These are phyloP conservation scores for Westerdykella ornata DNA, from an alignment of 2,329 filamentous ascomycete species.

Conservation along the genomic window DNA sequence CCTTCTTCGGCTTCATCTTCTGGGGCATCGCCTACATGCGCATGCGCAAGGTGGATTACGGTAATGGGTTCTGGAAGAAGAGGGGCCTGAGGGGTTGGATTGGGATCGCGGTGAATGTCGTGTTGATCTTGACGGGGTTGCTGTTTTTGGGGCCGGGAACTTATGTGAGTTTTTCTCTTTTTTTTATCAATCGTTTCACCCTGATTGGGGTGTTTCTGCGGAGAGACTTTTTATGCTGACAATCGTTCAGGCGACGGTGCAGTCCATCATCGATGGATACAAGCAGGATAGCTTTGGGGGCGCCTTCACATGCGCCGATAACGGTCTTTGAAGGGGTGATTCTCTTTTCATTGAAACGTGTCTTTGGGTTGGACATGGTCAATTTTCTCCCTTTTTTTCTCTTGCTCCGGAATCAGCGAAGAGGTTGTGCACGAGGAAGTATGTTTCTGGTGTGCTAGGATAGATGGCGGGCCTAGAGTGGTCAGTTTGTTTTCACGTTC, in stretches of 20 bases:
- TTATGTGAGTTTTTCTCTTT: slow-evolving; percentile 52
- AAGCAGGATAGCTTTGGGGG: slow-evolving; percentile 56
- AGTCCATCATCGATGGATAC: slow-evolving; percentile 70
- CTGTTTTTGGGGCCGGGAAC: slow-evolving; percentile 78
- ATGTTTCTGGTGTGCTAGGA: too few relatives aligned
- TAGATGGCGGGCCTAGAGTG: too few relatives aligned
- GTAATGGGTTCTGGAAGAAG: slow-evolving; percentile 47
- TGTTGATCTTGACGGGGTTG: slow-evolving; percentile 68
- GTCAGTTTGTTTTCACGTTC: too few relatives aligned
- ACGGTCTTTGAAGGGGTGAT: slow-evolving; percentile 50
- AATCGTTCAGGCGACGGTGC: slow-evolving; percentile 45
- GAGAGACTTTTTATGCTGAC: slow-evolving; percentile 1
- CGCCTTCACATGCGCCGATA: slow-evolving; percentile 67
- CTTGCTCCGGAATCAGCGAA: too few relatives aligned
- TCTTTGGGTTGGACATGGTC: too few relatives aligned
- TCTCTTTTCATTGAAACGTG: background rate
- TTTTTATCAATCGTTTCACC: background rate
- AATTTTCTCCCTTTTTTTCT: too few relatives aligned
- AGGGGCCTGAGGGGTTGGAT: slow-evolving; percentile 49
- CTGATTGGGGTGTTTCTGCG: background rate
- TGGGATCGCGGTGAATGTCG: slow-evolving; percentile 60
- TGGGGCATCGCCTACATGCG: slow-evolving; percentile 77
- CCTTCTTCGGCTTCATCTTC: slow-evolving; percentile 93
- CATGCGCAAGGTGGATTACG: slow-evolving; percentile 62
- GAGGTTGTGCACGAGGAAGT: too few relatives aligned